A percentile compares a stretch with the other conserved stretches of the same genome.
Evolutionary conservation across 1,284 basidiomycete genomes (phyloP).

Genomic region (Cryptococcus sp.): DNA sequence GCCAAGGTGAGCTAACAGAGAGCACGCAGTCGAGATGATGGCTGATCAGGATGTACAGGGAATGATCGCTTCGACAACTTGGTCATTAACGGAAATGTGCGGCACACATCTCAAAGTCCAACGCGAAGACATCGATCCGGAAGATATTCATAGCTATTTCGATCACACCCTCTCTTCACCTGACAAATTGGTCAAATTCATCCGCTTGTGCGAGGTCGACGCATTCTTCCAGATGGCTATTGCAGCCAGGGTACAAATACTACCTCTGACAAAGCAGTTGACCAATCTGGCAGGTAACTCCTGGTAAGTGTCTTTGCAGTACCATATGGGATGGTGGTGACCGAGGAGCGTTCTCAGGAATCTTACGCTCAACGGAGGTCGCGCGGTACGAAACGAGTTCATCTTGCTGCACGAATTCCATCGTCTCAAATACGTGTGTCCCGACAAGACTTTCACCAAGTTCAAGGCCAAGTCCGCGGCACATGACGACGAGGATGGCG

Average conservation of each 20-base stretch:
- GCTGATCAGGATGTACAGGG: conserved; percentile 57
- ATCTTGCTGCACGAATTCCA: conserved; percentile 99
- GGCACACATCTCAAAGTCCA: conserved; percentile 81
- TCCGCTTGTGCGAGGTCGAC: conserved; percentile 89
- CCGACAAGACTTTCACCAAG: conserved; percentile 81
- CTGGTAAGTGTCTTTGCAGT: conserved; percentile 64
- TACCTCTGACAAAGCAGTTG: conserved; percentile 87
- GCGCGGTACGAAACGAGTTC: conserved; percentile 98
- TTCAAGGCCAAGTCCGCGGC: conserved; percentile 56
- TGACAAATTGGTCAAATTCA: conserved; percentile 79
- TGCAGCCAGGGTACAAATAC: conserved; percentile 81
- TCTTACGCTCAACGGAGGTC: conserved; percentile 90
- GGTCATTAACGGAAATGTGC: conserved; percentile 98
- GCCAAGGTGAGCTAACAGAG: conserved; percentile 67
- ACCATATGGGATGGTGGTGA: neutral
- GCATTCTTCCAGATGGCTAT: conserved; percentile 97
- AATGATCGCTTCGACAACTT: conserved; percentile 93
- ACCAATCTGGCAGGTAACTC: conserved; percentile 98
- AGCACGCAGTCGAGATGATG: neutral
- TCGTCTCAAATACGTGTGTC: conserved; percentile 90
- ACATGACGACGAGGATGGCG: conserved; percentile 55
- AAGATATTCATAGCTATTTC: conserved; percentile 89
- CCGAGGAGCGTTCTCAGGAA: conserved; percentile 63
- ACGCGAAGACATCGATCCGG: conserved; percentile 91
- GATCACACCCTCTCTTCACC: conserved; percentile 79